These are phyloP conservation scores for Suhomyces bokatorum DNA, from an alignment of 1,139 yeast species.

Conservation along the genomic window DNA sequence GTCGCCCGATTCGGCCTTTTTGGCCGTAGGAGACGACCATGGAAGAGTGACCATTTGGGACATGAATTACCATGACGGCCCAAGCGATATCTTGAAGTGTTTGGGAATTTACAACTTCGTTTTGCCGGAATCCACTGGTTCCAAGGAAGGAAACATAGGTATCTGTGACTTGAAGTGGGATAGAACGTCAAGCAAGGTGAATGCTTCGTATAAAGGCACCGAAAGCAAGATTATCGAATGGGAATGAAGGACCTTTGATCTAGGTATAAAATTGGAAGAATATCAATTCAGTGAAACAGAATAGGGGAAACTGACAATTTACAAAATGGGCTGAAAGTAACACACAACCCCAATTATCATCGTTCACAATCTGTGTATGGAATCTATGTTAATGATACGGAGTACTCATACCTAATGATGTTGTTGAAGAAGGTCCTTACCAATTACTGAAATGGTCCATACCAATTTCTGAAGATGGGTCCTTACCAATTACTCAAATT, in stretches of 20 bases:
- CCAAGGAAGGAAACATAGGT: constrained; percentile 24
- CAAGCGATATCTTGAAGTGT: constrained; percentile 22
- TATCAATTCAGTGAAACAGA: too few species aligned
- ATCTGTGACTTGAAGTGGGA: constrained; percentile 50
- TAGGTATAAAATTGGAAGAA: too few species aligned
- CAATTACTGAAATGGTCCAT: too few species aligned
- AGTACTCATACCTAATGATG: too few species aligned
- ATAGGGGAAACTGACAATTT: too few species aligned
- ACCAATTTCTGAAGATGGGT: too few species aligned
- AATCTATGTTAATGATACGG: too few species aligned
- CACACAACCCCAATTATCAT: neutral
- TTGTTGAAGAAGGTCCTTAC: too few species aligned
- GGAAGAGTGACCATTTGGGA: constrained; percentile 62
- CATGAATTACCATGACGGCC: constrained; percentile 21
- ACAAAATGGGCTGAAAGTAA: neutral
- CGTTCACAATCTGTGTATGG: too few species aligned
- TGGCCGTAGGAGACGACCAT: constrained; percentile 65
- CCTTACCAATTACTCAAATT: too few species aligned
- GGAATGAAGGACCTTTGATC: neutral
- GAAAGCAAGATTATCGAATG: constrained; percentile 40
- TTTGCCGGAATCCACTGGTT: constrained; percentile 11
- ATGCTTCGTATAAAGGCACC: constrained; percentile 45
- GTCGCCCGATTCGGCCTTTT: constrained; percentile 47
- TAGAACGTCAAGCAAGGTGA: constrained; percentile 29
- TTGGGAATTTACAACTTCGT: constrained; percentile 26